Evolutionary conservation across 208 protist species (phyloP).

Genomic region (Leishmania arabica): DNA sequence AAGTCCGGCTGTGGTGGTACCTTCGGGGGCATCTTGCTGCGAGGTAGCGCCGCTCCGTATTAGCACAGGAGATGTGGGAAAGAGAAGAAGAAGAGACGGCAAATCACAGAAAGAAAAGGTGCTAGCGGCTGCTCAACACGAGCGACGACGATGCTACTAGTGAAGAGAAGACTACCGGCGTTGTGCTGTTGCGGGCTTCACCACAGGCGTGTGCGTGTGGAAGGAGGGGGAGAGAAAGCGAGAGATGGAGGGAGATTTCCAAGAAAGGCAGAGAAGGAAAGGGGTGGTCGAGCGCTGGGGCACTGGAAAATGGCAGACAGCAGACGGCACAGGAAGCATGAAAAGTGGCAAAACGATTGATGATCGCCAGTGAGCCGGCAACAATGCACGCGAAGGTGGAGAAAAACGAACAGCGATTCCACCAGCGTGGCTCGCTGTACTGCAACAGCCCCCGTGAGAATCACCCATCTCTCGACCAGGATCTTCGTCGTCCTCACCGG

Average conservation of each 20-base stretch:
- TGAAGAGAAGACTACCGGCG: not conserved
- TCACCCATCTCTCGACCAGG: not conserved
- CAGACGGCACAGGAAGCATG: conserved; percentile 2
- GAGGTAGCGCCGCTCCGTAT: not conserved
- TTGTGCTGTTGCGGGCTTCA: not conserved
- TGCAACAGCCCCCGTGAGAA: not conserved
- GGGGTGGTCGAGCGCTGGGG: not conserved
- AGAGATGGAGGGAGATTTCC: not conserved
- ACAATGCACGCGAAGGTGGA: not conserved
- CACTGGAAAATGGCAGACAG: not conserved
- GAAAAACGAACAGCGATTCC: not conserved
- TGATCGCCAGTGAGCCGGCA: not conserved
- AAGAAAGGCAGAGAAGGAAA: not conserved
- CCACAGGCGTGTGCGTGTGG: not conserved
- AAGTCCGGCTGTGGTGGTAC: conserved; percentile 81
- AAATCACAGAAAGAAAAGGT: not conserved
- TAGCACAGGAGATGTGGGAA: not conserved
- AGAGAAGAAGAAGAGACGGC: not conserved
- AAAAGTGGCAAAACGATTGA: not conserved
- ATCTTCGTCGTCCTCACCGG: not conserved
- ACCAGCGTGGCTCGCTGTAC: not conserved
- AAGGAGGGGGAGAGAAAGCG: not conserved
- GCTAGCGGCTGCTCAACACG: not conserved
- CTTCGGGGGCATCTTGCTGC: conserved; percentile 47
- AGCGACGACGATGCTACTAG: not conserved